phyloP scores from a whole-genome alignment of 805 yeast species.

The Lipomyces sp. region DNA sequence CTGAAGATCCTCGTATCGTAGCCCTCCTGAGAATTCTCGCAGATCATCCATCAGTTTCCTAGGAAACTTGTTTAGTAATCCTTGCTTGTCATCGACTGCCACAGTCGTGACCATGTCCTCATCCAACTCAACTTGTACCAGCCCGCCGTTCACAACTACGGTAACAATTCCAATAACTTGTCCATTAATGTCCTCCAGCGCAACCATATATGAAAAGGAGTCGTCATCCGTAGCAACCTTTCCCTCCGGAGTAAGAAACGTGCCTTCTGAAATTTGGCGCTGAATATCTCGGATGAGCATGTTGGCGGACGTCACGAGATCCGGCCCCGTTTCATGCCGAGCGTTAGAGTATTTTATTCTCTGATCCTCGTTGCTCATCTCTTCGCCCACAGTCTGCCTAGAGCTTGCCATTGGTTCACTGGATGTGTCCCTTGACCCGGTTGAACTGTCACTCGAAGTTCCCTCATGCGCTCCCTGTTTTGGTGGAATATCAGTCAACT shows the following conservation, averaged over 20 bases:
- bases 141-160: conserved; percentile 13
- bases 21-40: conserved; percentile 23
- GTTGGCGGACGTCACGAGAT: conserved; percentile 16
- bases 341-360: background rate
- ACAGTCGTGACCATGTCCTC: background rate
- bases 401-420: background rate
- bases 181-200: conserved; percentile 19
- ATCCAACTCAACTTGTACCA: conserved; percentile 16
- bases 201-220: conserved; percentile 17
- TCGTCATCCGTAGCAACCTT: conserved; percentile 18
- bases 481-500: no score
- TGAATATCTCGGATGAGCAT: conserved; percentile 20
- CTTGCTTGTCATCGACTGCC: background rate
- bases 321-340: conserved; percentile 4
- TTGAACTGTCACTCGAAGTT: no score
- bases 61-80: conserved; percentile 8
- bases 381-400: background rate
- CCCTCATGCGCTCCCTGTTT: no score
- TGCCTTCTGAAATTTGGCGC: conserved; percentile 21
- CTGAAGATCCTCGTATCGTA: background rate
- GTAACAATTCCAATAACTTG: conserved; percentile 22
- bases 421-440: background rate
- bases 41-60: conserved; percentile 16
- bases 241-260: conserved; percentile 22
- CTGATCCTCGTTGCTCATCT: background rate